These are phyloP conservation scores for Penicillium robsamsonii DNA, from an alignment of 495 filamentous ascomycete genomes.

Conservation along the genomic window DNA sequence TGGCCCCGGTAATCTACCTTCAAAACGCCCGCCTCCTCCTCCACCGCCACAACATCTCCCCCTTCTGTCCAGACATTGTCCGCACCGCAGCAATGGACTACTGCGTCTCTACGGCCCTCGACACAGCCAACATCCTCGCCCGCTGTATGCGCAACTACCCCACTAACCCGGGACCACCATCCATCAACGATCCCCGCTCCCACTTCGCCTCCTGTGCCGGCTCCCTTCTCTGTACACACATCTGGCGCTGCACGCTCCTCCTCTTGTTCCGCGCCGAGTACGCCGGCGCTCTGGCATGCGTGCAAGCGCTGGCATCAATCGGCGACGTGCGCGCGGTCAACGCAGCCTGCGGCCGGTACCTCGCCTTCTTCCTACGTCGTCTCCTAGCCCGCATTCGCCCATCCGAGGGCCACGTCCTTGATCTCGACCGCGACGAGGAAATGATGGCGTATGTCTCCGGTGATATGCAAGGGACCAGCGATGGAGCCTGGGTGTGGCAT, in stretches of 20 bases:
- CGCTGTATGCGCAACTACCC: constrained; percentile 53
- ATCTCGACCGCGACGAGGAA: constrained; percentile 80
- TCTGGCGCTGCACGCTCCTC: constrained; percentile 87
- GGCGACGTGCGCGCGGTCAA: constrained; percentile 69
- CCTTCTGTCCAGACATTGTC: constrained; percentile 61
- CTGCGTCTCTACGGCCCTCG: constrained; percentile 69
- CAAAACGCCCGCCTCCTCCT: constrained; percentile 81
- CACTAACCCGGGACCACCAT: not conserved
- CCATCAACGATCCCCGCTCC: constrained; percentile 46
- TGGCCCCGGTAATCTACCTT: constrained; percentile 72
- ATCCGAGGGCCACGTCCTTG: constrained; percentile 41
- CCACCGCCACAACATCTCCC: constrained; percentile 87
- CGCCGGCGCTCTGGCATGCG: constrained; percentile 66
- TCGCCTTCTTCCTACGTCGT: constrained; percentile 75
- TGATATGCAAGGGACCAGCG: constrained; percentile 80
- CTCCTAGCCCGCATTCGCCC: constrained; percentile 56
- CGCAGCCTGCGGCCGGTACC: constrained; percentile 74
- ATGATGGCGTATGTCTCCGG: constrained; percentile 84
- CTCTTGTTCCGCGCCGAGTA: constrained; percentile 72
- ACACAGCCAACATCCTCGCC: constrained; percentile 72
- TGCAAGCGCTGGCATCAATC: constrained; percentile 67
- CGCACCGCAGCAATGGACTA: constrained; percentile 71
- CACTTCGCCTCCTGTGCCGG: constrained; percentile 55
- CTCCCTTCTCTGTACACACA: constrained; percentile 74
- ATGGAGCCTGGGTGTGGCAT: constrained; percentile 85